Base-by-base conservation (phyloP, 164 flowering plant genomes). In the Sedum album region DNA sequence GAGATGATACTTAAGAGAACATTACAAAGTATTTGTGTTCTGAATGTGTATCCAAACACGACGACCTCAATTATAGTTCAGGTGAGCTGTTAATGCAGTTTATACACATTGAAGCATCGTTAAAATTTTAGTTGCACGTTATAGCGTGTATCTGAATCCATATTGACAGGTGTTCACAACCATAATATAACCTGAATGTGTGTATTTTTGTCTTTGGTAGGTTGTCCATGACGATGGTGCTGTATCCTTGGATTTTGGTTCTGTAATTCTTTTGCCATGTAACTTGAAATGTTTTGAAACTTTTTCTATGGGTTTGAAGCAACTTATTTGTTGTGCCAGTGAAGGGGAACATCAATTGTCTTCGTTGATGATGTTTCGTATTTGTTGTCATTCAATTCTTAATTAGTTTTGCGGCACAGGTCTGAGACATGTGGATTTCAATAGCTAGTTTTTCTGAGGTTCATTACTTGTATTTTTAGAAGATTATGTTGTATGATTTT, bases 191-290 rank as follows among this genome's bases (percentile, higher is more conserved):
- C 13, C 28, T 25, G 25, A 67, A 41, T 44, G 6, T 1, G 48
- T n/a, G n/a, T n/a, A 7, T n/a, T 39, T 39, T 39, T 53, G 31
- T 67, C 15, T 31, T 66, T 21, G 79, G 82, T 93, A 93, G 98
- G 98, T 93, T 81, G 85, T 93, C 66, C 75, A 82, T 77, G 97
- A 93, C 82, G 98, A 93, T 79, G 98, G 97, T 66, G 80, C 96
- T 80, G 98, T 93, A 93, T 93, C 98, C 92, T 86, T 53, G 28
- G 10, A 7, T 13, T 21, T 53, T 23, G n/a, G 26, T 23, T 49
- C 60, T 21, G 11, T 53, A 23, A 15, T 15, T 15, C 51, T 46
- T 5, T 14, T 15, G 18, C 20, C 51, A 15, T 4, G n/a, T 46
- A 17, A 46, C 18, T 46, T 17, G 15, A 46, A 46, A 5, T 46